Evolutionary conservation across 305 asterid genomes (phyloP).

Genomic region (Striga hermonthica): DNA sequence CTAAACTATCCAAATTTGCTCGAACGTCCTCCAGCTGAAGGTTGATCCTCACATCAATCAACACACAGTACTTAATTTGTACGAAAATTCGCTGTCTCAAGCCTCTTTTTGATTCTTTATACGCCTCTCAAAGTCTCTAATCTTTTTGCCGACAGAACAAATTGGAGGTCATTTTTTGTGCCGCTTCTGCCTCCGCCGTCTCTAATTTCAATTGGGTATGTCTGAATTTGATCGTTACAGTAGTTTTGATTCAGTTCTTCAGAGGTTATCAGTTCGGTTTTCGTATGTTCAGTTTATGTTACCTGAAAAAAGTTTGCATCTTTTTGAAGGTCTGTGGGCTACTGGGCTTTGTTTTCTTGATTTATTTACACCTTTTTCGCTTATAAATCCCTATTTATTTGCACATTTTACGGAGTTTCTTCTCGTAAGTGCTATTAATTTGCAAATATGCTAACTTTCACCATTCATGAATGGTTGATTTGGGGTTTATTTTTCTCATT

Average conservation of each 20-base stretch:
- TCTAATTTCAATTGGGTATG: slow-evolving; percentile 50
- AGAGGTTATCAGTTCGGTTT: neutral
- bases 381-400: too few species aligned
- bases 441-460: too few species aligned
- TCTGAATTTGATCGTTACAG: slow-evolving; percentile 29
- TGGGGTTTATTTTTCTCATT: too few species aligned
- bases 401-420: too few species aligned
- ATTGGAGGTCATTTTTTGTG: slow-evolving; percentile 20
- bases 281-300: slow-evolving; percentile 11
- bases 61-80: neutral
- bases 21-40: too few species aligned
- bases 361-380: neutral
- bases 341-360: neutral
- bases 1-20: too few species aligned
- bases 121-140: neutral
- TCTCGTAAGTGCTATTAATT: too few species aligned
- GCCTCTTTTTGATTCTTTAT: neutral
- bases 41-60: neutral
- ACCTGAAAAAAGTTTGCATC: neutral
- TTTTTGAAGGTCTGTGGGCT: slow-evolving; percentile 7
- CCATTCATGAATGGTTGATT: too few species aligned
- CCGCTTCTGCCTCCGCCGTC: slow-evolving; percentile 29
- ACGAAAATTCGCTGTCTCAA: neutral
- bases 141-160: slow-evolving; percentile 16
- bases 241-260: neutral